A percentile compares a stretch with the other conserved stretches of the same genome.
Evolutionary conservation across 2,329 filamentous ascomycete genomes (phyloP).

Genomic region (Aspergillus sp.): DNA sequence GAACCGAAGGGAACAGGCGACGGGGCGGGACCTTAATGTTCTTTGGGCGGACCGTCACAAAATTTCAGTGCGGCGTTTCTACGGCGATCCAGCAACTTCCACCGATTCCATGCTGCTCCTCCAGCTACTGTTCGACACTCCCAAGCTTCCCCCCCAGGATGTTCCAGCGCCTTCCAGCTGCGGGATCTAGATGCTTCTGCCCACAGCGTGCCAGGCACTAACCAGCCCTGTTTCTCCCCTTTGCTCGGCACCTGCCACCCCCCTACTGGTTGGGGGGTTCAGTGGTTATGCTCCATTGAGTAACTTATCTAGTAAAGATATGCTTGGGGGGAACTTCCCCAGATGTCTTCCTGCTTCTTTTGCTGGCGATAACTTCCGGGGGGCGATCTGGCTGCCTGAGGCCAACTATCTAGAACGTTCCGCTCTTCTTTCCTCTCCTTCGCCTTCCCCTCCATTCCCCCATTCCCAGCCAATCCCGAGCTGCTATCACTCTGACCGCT

Average conservation of each 20-base stretch:
- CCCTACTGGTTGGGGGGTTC: not conserved
- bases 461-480: slow-evolving; percentile 18
- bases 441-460: slow-evolving; percentile 20
- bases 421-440: slow-evolving; percentile 12
- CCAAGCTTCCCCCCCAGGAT: slow-evolving; percentile 5
- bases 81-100: slow-evolving; percentile 45
- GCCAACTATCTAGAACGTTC: slow-evolving; percentile 38
- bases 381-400: slow-evolving; percentile 17
- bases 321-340: not conserved
- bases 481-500: not conserved
- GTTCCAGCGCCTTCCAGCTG: slow-evolving; percentile 20
- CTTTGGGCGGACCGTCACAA: slow-evolving; percentile 23
- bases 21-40: slow-evolving; percentile 33
- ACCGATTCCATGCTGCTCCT: slow-evolving; percentile 21
- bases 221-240: not conserved
- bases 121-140: too few relatives aligned
- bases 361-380: too few relatives aligned
- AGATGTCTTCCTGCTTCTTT: not conserved
- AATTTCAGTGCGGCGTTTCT: slow-evolving; percentile 38
- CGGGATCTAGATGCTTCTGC: slow-evolving; percentile 10
- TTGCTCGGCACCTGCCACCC: not conserved
- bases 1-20: slow-evolving; percentile 14
- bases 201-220: not conserved
- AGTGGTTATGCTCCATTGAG: not conserved
- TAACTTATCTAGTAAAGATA: too few relatives aligned